These are phyloP conservation scores for Lactarius akahatsu DNA, from an alignment of 768 basidiomycete species.

Conservation along the genomic window DNA sequence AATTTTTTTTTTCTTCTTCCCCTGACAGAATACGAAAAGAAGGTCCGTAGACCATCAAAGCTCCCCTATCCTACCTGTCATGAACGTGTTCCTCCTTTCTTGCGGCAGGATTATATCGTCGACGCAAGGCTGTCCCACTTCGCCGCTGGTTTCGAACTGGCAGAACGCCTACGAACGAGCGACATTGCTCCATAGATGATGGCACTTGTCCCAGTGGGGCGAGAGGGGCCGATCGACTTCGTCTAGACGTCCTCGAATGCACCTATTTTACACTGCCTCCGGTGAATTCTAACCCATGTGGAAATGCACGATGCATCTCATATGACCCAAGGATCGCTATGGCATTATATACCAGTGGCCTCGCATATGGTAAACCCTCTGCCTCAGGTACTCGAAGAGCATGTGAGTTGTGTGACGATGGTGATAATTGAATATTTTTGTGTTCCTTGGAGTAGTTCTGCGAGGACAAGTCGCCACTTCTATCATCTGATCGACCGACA, in stretches of 20 bases:
- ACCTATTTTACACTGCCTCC: conserved; percentile 15
- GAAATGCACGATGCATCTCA: conserved; percentile 17
- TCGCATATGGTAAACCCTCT: conserved; percentile 20
- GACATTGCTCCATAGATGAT: conserved; percentile 12
- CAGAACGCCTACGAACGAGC: conserved; percentile 40
- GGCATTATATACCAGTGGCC: background rate
- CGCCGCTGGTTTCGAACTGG: conserved; percentile 66
- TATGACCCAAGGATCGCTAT: conserved; percentile 14
- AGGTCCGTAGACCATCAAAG: conserved; percentile 43
- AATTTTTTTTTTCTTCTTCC: conserved; percentile 8
- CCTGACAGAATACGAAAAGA: conserved; percentile 52
- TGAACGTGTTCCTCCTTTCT: background rate
- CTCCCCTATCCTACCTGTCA: background rate
- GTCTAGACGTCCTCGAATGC: conserved; percentile 10
- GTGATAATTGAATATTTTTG: background rate
- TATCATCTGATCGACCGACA: background rate
- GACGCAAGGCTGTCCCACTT: conserved; percentile 80
- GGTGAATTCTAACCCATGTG: conserved; percentile 11
- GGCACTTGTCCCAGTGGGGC: background rate
- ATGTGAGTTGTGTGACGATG: conserved; percentile 3
- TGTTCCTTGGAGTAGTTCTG: conserved; percentile 1
- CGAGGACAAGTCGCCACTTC: conserved; percentile 1
- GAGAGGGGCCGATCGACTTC: background rate
- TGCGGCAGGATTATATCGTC: conserved; percentile 47
- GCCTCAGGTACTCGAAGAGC: conserved; percentile 15